Conservation (phyloP, 2,329 filamentous ascomycete species). For the Cercospora zeae-maydis region DNA sequence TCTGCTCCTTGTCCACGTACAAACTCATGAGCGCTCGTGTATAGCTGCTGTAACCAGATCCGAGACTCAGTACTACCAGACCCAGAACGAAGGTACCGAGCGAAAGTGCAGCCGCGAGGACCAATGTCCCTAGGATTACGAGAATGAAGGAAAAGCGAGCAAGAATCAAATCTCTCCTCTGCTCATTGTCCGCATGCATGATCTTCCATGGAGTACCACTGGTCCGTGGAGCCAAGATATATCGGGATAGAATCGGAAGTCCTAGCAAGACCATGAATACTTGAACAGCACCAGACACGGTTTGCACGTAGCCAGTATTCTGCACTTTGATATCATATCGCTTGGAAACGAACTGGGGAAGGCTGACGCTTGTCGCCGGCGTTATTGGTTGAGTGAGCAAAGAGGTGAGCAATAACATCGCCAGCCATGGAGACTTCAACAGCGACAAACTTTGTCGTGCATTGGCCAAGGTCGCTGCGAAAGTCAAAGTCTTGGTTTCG, state of each 20-base stretch:
- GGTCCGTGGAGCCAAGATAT: not conserved
- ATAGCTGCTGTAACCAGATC: not conserved
- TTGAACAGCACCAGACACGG: not conserved
- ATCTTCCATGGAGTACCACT: not conserved
- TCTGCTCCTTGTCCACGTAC: not conserved
- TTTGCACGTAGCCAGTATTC: not conserved
- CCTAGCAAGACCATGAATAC: not conserved
- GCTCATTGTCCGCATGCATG: not conserved
- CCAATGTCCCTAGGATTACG: not conserved
- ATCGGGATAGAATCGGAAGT: not conserved
- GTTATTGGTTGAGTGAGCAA: not conserved
- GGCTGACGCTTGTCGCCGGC: not conserved
- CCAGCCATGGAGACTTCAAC: not conserved
- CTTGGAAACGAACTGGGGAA: not conserved
- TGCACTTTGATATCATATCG: not conserved
- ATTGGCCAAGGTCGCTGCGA: not conserved
- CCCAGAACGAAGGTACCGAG: not conserved
- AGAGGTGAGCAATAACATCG: not conserved
- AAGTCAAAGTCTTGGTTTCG: not conserved
- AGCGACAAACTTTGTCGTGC: not conserved
- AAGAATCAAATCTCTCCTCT: not conserved
- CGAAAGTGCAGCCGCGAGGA: not conserved
- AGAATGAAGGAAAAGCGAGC: not conserved
- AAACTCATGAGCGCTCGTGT: not conserved
- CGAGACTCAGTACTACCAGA: not conserved